Conservation (phyloP, 2,329 filamentous ascomycete genomes). For the Apiospora saccharicola region DNA sequence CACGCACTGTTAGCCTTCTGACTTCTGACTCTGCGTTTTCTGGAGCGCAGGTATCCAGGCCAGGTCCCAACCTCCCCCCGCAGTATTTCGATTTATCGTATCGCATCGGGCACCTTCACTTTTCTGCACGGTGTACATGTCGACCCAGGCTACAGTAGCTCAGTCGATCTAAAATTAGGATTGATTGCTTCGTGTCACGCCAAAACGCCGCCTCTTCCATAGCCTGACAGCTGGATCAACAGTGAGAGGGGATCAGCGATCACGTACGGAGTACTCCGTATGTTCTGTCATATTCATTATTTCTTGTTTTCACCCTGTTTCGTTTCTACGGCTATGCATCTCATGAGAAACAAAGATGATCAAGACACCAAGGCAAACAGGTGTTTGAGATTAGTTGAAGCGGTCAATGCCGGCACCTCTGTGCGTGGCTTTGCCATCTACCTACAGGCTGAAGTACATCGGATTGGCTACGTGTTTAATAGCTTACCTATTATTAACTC, state of each 20-base stretch:
- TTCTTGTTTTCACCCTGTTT: neutral
- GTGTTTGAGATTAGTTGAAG: conserved; percentile 10
- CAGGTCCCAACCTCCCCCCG: conserved; percentile 17
- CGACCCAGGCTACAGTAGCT: conserved; percentile 15
- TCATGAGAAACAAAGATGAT: conserved; percentile 8
- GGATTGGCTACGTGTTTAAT: neutral
- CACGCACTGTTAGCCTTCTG: conserved; percentile 5
- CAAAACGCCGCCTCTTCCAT: conserved; percentile 19
- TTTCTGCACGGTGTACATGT: conserved; percentile 17
- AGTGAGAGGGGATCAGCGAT: neutral
- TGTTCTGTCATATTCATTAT: neutral
- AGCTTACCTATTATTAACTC: conserved; percentile 12
- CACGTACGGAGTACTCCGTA: neutral
- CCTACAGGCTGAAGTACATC: neutral
- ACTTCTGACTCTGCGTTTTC: conserved; percentile 10
- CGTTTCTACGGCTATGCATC: neutral
- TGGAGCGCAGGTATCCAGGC: neutral
- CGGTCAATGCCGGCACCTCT: conserved; percentile 11
- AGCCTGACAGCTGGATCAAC: conserved; percentile 18
- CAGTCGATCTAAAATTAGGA: conserved; percentile 20
- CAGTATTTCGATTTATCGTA: conserved; percentile 19
- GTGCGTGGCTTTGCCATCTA: neutral
- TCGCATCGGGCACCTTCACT: conserved; percentile 6
- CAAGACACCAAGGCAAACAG: conserved; percentile 3
- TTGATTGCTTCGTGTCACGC: conserved; percentile 14